Evolutionary conservation across 2,329 filamentous ascomycete genomes (phyloP), one percentile per base, ranked within the genome.

Genomic region (Aspergillus fijiensis): DNA sequence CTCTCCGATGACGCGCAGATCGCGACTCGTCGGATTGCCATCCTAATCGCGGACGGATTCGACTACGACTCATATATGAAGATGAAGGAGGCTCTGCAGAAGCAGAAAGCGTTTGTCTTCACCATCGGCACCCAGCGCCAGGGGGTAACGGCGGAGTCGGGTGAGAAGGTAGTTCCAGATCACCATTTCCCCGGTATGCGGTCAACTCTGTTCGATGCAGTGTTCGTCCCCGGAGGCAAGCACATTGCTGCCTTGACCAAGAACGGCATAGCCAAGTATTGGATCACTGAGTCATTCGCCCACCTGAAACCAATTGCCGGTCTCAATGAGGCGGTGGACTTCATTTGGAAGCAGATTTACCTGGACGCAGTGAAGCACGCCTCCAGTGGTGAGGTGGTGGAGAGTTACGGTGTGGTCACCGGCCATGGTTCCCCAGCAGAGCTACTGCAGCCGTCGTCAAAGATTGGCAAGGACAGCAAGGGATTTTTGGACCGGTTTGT

Each of bases 131-230:
- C 89, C 0, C 85, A 86, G 21, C 84, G 91, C 6, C 86, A 85
- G 45, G 81, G 86, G 33, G 85, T 94, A 60, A 87, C 81, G 56
- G 84, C 88, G 6, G 84, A 82, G 0, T 85, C 84, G 7, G 84
- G 84, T 61, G 81, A 85, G 63, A 82, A 82, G 51, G 76, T 90
- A 0, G 76, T 84, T 25, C 87, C 91, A 0, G 88, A 92, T 66
- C 90, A 95, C 71, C 89, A 93, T 71, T 85, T 94, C 53, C 89
- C 93, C 66, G 91, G 89, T 0, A 87, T 89, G 83, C 85, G 91
- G 16, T 91, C 87, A 4, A 78, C 88, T 39, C 86, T 95, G 82
- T 94, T 94, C 64, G 91, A 95, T 71, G 87, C 89, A 0, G 71
- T 93, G 29, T 92, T 92, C 69, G 78, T 96, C 2, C 90, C 90